These are phyloP conservation scores for Fusarium napiforme DNA, from an alignment of 2,329 filamentous ascomycete species.

Conservation along the genomic window DNA sequence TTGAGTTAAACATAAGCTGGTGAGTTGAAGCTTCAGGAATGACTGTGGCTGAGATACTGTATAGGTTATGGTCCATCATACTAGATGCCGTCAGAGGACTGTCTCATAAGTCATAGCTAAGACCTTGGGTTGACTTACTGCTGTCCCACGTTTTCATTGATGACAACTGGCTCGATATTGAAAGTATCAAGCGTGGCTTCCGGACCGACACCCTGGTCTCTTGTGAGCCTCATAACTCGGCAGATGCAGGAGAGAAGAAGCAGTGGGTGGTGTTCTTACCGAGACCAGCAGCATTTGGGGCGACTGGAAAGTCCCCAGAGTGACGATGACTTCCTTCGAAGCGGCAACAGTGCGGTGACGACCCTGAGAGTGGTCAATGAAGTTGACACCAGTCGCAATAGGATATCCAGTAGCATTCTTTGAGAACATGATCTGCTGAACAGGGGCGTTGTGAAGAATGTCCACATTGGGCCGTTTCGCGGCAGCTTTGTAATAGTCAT, in stretches of 20 bases:
- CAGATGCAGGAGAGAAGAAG: fast-evolving
- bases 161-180: constrained; percentile 8
- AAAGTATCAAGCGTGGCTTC: neutral
- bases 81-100: fast-evolving
- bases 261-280: neutral
- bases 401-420: neutral
- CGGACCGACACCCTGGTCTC: neutral
- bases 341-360: neutral
- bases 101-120: no score
- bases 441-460: constrained; percentile 4
- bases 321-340: constrained; percentile 3
- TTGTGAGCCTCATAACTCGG: neutral
- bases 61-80: constrained; percentile 10
- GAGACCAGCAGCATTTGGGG: constrained; percentile 12
- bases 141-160: constrained; percentile 20
- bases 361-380: constrained; percentile 4
- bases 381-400: neutral
- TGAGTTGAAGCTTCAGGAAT: neutral
- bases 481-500: constrained; percentile 12
- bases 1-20: neutral
- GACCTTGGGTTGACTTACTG: neutral
- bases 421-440: neutral
- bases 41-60: constrained; percentile 14
- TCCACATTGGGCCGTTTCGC: neutral
- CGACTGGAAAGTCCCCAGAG: constrained; percentile 11